Percentiles rank a stretch among this genome's conserved stretches.
Conservation (phyloP, 352 stramenopile genomes). For the Pythium grandisporangium region DNA sequence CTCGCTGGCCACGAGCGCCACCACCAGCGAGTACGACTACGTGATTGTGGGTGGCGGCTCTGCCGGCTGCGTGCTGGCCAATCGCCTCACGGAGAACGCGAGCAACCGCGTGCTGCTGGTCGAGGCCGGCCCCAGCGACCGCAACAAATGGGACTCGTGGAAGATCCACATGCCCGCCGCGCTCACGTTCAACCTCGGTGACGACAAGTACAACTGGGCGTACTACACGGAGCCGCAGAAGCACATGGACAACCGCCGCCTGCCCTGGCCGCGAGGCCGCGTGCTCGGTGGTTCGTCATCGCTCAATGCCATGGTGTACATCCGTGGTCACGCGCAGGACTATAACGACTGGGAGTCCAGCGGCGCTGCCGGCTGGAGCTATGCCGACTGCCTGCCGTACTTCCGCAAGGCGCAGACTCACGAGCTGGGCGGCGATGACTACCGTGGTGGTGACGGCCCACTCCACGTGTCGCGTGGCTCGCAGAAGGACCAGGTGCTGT, state of each 20-base stretch:
- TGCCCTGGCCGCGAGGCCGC: conserved; percentile 81
- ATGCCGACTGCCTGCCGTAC: conserved; percentile 82
- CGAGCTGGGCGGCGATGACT: conserved; percentile 64
- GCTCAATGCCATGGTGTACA: conserved; percentile 90
- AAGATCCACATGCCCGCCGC: conserved; percentile 87
- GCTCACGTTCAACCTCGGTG: conserved; percentile 75
- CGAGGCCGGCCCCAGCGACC: conserved; percentile 81
- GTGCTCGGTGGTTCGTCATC: conserved; percentile 86
- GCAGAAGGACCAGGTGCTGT: conserved; percentile 81
- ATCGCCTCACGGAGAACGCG: conserved; percentile 76
- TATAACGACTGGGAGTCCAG: conserved; percentile 81
- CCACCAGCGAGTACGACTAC: conserved; percentile 74
- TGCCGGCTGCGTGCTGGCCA: conserved; percentile 87
- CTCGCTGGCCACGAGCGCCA: conserved; percentile 5
- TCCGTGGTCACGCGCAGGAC: conserved; percentile 79
- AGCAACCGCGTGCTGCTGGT: conserved; percentile 85
- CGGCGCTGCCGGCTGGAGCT: conserved; percentile 76
- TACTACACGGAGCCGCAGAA: conserved; percentile 85
- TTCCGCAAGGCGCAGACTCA: conserved; percentile 83
- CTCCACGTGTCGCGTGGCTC: conserved; percentile 68
- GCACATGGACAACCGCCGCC: conserved; percentile 59
- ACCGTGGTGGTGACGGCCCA: conserved; percentile 75
- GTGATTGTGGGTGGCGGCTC: conserved; percentile 89
- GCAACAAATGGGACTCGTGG: conserved; percentile 83
- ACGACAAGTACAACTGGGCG: conserved; percentile 85